Conservation (phyloP, 192 early-diverging fungal genomes). For the Irineochytrium annulatum region DNA sequence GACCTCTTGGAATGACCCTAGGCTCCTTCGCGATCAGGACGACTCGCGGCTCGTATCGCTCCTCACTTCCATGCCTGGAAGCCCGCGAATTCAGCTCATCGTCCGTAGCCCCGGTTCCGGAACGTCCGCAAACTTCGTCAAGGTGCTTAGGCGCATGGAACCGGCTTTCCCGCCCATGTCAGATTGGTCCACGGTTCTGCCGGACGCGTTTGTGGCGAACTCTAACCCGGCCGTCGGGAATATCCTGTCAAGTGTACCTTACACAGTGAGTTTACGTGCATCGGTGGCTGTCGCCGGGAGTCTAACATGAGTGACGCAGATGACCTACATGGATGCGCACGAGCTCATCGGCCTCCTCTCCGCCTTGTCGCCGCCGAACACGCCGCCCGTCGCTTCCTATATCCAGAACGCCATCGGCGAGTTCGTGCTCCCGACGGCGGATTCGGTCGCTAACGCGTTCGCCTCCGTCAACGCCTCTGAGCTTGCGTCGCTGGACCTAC, state of each 20-base stretch:
- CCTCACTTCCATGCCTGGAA: not conserved
- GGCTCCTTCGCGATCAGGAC: not conserved
- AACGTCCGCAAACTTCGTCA: conserved; percentile 10
- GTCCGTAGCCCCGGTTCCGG: conserved; percentile 12
- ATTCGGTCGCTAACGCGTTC: not conserved
- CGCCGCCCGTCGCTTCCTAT: not conserved
- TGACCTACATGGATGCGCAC: conserved; percentile 17
- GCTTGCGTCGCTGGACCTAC: not conserved
- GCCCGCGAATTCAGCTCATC: conserved; percentile 9
- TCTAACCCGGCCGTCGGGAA: conserved; percentile 12
- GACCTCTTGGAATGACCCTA: conserved; percentile 14
- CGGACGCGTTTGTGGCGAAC: conserved; percentile 7
- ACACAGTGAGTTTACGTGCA: not conserved
- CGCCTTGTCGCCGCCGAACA: not conserved
- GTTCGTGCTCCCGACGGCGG: not conserved
- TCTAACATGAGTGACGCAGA: not conserved
- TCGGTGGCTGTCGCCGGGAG: not conserved
- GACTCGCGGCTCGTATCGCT: not conserved
- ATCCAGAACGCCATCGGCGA: not conserved
- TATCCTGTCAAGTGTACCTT: conserved; percentile 5
- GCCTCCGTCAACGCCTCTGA: not conserved
- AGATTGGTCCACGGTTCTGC: not conserved
- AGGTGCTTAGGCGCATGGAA: conserved; percentile 12
- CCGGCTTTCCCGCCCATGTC: not conserved
- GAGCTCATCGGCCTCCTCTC: not conserved